These are phyloP conservation scores for Castanea sativa DNA, from an alignment of 306 rosid species.

Conservation along the genomic window DNA sequence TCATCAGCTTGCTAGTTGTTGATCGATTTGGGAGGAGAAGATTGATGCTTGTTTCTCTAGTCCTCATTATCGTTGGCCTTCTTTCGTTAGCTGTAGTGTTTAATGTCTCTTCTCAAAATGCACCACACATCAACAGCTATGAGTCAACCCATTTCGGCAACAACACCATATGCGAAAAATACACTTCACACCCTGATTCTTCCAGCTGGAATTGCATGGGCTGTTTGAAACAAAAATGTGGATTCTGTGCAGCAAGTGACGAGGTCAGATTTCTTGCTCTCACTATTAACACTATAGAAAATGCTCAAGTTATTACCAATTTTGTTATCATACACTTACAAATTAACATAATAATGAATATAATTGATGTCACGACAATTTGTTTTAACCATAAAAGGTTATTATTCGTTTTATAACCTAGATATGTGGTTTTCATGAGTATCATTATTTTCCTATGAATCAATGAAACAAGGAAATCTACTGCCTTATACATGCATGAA, in stretches of 20 bases:
- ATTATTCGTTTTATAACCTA: no score
- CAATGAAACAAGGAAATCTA: no score
- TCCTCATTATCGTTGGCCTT: constrained; percentile 57
- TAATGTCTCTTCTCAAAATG: constrained; percentile 44
- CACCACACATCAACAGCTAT: constrained; percentile 43
- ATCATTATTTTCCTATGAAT: no score
- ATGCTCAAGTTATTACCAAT: not conserved
- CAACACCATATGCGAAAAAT: constrained; percentile 63
- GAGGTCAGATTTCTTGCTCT: constrained; percentile 38
- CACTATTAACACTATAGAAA: not conserved
- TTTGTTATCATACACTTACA: not conserved
- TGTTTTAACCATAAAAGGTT: no score
- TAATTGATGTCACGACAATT: not conserved
- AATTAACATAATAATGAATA: not conserved
- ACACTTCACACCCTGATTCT: constrained; percentile 32
- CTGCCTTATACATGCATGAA: no score
- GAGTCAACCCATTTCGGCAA: constrained; percentile 59
- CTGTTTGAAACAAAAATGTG: constrained; percentile 60
- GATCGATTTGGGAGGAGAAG: constrained; percentile 72
- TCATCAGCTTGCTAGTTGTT: constrained; percentile 57
- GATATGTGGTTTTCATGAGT: no score
- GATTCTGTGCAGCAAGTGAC: constrained; percentile 46
- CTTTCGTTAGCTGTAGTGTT: constrained; percentile 48
- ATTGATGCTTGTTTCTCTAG: constrained; percentile 61
- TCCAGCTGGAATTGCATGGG: constrained; percentile 74